Conservation (phyloP, 805 yeast genomes). For the Myxozyma monticola region DNA sequence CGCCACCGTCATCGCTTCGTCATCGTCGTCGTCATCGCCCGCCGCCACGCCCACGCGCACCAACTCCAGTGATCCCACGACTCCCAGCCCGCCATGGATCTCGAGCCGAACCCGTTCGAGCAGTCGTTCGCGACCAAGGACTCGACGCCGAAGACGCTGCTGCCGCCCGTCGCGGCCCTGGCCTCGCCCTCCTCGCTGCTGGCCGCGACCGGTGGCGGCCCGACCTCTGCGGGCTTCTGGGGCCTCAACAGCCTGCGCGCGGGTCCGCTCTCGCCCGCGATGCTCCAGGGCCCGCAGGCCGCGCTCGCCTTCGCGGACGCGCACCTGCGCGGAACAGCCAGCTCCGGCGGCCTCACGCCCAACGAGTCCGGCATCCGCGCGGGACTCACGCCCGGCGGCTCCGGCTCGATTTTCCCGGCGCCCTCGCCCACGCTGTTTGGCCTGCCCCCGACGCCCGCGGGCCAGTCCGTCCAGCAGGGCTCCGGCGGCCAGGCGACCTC, state of each 20-base stretch:
- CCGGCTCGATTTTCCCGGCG: constrained; percentile 40
- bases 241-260: constrained; percentile 34
- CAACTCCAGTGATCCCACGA: not conserved
- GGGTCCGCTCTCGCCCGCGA: constrained; percentile 43
- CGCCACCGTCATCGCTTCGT: constrained; percentile 1
- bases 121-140: constrained; percentile 78
- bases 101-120: constrained; percentile 95
- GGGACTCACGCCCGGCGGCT: constrained; percentile 42
- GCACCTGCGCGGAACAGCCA: no score
- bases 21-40: not conserved
- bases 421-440: constrained; percentile 43
- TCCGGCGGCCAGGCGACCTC: constrained; percentile 19
- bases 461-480: constrained; percentile 50
- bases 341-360: constrained; percentile 74
- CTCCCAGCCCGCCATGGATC: constrained; percentile 50
- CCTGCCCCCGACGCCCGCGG: constrained; percentile 40
- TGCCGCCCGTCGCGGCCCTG: constrained; percentile 32
- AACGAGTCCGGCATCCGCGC: constrained; percentile 69
- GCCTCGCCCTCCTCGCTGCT: constrained; percentile 31
- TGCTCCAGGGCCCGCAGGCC: constrained; percentile 39
- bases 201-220: constrained; percentile 1
- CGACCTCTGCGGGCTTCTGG: constrained; percentile 24
- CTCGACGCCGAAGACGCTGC: constrained; percentile 20
- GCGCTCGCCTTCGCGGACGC: constrained; percentile 22
- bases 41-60: not conserved